Evolutionary conservation across 2,329 filamentous ascomycete genomes (phyloP).

Genomic region (Thelonectria blattea): DNA sequence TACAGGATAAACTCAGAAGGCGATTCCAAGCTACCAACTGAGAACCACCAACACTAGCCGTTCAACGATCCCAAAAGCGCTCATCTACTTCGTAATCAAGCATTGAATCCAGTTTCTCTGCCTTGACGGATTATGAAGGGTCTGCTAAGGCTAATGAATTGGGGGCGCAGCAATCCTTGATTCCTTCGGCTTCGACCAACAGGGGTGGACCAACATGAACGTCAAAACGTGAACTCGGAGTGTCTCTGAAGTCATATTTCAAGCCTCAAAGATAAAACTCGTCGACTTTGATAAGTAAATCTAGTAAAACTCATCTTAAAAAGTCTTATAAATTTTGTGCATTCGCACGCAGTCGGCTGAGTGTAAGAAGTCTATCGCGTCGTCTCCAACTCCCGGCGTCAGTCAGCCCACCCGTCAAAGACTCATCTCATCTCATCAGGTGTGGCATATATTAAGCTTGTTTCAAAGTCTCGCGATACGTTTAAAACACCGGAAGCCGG

Average conservation of each 20-base stretch:
- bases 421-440: neutral
- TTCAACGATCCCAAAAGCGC: too few relatives aligned
- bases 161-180: conserved; percentile 13
- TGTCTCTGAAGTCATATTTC: too few relatives aligned
- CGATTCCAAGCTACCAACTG: too few relatives aligned
- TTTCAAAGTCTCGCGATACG: neutral
- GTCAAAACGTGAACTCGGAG: too few relatives aligned
- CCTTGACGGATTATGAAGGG: neutral
- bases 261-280: too few relatives aligned
- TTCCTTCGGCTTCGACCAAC: neutral
- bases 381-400: neutral
- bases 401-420: neutral
- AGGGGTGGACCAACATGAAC: neutral
- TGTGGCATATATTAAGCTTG: neutral
- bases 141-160: neutral
- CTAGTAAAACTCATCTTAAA: too few relatives aligned
- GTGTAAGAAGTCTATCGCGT: neutral
- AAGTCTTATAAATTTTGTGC: too few relatives aligned
- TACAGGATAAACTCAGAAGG: too few relatives aligned
- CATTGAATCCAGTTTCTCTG: too few relatives aligned
- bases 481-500: neutral
- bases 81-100: too few relatives aligned
- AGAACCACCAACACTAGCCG: too few relatives aligned
- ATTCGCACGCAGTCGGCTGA: neutral
- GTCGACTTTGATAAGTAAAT: too few relatives aligned